Conservation (phyloP, 495 filamentous ascomycete species). For the Trichoderma parareesei region DNA sequence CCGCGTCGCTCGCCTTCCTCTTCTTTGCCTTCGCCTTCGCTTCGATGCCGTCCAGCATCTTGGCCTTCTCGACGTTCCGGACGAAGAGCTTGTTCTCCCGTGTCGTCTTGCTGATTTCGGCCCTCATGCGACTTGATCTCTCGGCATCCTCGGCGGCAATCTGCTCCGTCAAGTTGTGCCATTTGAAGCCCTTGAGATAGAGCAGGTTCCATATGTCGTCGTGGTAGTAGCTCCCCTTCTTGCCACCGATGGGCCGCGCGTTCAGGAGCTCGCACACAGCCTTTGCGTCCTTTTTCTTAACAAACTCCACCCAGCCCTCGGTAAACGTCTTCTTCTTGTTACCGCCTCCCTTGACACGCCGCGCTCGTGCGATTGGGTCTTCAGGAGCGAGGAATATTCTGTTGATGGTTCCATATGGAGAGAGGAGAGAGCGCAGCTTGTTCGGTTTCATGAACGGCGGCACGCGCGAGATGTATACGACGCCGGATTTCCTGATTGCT, state of each 20-base stretch:
- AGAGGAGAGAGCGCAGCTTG: constrained; percentile 68
- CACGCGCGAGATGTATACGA: constrained; percentile 82
- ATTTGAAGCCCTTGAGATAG: constrained; percentile 82
- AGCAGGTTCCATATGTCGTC: constrained; percentile 80
- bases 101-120: constrained; percentile 68
- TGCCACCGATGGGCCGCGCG: constrained; percentile 71
- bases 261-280: constrained; percentile 79
- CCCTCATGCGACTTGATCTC: constrained; percentile 66
- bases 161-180: constrained; percentile 60
- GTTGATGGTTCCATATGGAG: constrained; percentile 69
- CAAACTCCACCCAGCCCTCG: constrained; percentile 94
- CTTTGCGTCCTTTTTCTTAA: constrained; percentile 66
- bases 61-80: constrained; percentile 64
- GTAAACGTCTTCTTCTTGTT: constrained; percentile 84
- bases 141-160: constrained; percentile 76
- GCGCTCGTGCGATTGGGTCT: constrained; percentile 50
- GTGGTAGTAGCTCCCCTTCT: constrained; percentile 80
- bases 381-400: constrained; percentile 85
- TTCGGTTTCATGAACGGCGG: constrained; percentile 92
- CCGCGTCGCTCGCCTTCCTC: constrained; percentile 21
- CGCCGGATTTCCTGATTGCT: constrained; percentile 58
- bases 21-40: constrained; percentile 55
- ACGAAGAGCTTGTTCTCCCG: constrained; percentile 81
- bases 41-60: constrained; percentile 64
- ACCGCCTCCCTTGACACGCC: constrained; percentile 57